Base-by-base conservation (phyloP, 257 asterid species). In the Salvia splendens region DNA sequence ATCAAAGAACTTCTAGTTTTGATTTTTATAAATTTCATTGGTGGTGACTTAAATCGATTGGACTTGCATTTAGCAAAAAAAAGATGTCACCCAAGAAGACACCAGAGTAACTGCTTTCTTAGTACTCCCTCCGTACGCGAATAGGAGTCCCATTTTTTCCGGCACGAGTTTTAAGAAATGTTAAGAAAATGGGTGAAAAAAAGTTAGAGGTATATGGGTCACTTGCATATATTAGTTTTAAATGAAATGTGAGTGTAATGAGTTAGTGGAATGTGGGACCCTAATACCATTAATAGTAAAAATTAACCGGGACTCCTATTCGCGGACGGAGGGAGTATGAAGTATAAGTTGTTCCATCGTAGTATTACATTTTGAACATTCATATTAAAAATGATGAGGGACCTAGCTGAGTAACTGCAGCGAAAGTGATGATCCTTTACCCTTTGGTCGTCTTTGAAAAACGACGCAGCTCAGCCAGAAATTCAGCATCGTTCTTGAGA, bases 381-480 rank as follows among this genome's bases (percentile, higher is more conserved):
- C 8, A 16, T 8, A 46, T 4, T 28, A 50, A 8, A 56, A 60
- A 58, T 46, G 50, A 63, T 47, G 49, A 30, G 56, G 53, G 46
- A 43, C 32, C 65, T 61, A 42, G 16, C 30, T 64, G 24, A 28
- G 59, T 66, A 57, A 69, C 65, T 40, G 64, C 56, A 62, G 53
- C 52, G 71, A 53, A 73, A 40, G 62, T 12, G 36, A 41, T 68
- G 49, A 64, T 73, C 73, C 85, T 73, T 38, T 80, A 87, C 95
- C 58, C 73, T 73, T 75, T 74, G 64, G 83, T 77, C 43, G 48
- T 77, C 67, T 69, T 63, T 15, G 83, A 75, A 77, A 81, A 78
- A 61, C 67, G 80, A 40, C 87, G 95, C 75, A 90, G 80, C 73
- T 75, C 86, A 65, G 70, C 81, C 76, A 90, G 80, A 83, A 87